A percentile compares a stretch with the other conserved stretches of the same genome.
These are phyloP conservation scores for Fragaria iinumae DNA, from an alignment of 306 rosid genomes.

Conservation along the genomic window DNA sequence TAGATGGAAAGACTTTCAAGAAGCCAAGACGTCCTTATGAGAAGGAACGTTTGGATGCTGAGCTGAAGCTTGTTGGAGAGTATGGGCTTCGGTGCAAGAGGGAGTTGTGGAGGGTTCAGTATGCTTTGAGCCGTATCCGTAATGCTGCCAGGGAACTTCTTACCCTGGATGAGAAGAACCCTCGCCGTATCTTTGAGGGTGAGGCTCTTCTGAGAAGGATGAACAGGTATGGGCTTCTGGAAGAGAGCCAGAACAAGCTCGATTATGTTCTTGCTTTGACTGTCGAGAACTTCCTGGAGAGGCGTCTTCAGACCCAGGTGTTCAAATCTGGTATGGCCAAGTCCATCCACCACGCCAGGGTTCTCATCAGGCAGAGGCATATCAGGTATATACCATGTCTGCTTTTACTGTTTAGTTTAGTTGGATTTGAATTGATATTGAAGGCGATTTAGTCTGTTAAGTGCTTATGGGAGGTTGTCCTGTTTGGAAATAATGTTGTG, in stretches of 20 bases:
- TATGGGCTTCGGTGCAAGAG: conserved; percentile 43
- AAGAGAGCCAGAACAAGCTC: conserved; percentile 46
- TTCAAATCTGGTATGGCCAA: conserved; percentile 33
- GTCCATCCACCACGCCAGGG: conserved; percentile 37
- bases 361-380: conserved; percentile 35
- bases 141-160: conserved; percentile 41
- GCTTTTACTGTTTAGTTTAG: not conserved
- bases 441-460: not conserved
- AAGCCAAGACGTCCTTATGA: conserved; percentile 41
- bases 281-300: conserved; percentile 41
- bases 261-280: conserved; percentile 42
- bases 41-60: conserved; percentile 42
- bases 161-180: conserved; percentile 39
- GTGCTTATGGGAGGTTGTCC: not conserved
- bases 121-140: conserved; percentile 44
- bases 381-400: conserved; percentile 19
- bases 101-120: conserved; percentile 44
- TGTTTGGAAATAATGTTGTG: not conserved
- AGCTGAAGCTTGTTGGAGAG: conserved; percentile 40
- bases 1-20: conserved; percentile 43
- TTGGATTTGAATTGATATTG: not conserved
- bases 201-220: conserved; percentile 39
- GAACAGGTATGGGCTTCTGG: conserved; percentile 40
- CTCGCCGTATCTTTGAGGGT: conserved; percentile 42
- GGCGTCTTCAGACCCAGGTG: conserved; percentile 39